Base-by-base conservation (phyloP, 371 early-diverging fungal genomes). In the Nematocida homosporus region DNA sequence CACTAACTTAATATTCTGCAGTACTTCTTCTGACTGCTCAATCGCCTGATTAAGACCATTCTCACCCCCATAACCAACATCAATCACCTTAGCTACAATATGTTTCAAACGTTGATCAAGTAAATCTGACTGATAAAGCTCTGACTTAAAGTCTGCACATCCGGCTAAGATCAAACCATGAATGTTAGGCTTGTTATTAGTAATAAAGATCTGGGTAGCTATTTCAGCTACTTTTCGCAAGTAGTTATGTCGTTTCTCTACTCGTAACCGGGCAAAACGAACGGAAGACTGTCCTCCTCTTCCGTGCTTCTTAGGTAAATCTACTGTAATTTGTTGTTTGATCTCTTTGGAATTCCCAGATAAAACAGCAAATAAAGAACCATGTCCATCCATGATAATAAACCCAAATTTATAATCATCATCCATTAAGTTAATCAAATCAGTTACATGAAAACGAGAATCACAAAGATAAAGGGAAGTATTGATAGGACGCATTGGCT, bases 261-360 rank as follows among this genome's bases (percentile, higher is more conserved):
- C 91, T 80, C 98, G 89, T 47, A 97, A 88, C 88, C 98, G 92
- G 3, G 96, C 91, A 86, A 99, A 99, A 89, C 98, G 93, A 75
- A 95, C 89, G 23, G 97, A 95, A 25, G 95, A 95, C 86, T 97
- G 98, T 88, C 98, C 99, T 87, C 98, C 99, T 85, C 97, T 90
- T n/a, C 81, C 97, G 88, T 99, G 99, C 90, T 97, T 99, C 88
- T 97, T 97, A 77, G 98, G 98, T 77, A 97, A 84, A 81, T 97
- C 97, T 44, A 98, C 97, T 27, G 88, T 83, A 60, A 97, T 86
- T 81, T 91, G 90, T 86, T 94, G 93, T 69, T 96, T 85, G 52
- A 99, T 88, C 63, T 94, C 93, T 68, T 95, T 92, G 18, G 90
- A 90, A 86, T 93, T 96, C 52, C 98, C 98, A 64, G 91, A 87